These are phyloP conservation scores for Catenaria anguillulae DNA, from an alignment of 371 early-diverging fungal genomes.

Conservation along the genomic window DNA sequence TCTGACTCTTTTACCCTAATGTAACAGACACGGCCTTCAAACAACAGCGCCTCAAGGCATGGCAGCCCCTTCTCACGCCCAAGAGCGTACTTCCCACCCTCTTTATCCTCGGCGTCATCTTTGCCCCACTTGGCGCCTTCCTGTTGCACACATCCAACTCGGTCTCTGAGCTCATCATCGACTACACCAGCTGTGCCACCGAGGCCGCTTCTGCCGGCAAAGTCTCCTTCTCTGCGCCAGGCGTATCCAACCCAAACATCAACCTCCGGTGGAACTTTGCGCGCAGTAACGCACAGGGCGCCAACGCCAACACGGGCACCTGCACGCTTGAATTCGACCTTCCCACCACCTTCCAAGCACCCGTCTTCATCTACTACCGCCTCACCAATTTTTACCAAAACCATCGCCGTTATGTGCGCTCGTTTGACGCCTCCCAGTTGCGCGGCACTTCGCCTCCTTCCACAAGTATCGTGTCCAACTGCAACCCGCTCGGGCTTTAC, in stretches of 20 bases:
- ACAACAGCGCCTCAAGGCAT: slow-evolving; percentile 92
- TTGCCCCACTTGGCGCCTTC: slow-evolving; percentile 79
- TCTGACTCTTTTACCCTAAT: no score
- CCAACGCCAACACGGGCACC: background rate
- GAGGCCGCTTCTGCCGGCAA: slow-evolving; percentile 7
- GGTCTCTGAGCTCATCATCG: slow-evolving; percentile 62
- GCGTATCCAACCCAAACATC: slow-evolving; percentile 14
- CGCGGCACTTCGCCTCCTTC: slow-evolving; percentile 43
- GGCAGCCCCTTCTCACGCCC: slow-evolving; percentile 95
- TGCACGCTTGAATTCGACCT: slow-evolving; percentile 68
- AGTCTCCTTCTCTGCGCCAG: slow-evolving; percentile 2
- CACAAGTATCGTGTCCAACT: slow-evolving; percentile 18
- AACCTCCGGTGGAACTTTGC: slow-evolving; percentile 26
- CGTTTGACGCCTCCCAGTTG: slow-evolving; percentile 68
- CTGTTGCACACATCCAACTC: slow-evolving; percentile 40
- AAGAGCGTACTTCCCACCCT: slow-evolving; percentile 82
- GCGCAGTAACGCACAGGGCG: slow-evolving; percentile 7
- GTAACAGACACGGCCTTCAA: slow-evolving; percentile 78
- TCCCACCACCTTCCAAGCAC: slow-evolving; percentile 44
- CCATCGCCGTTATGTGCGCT: slow-evolving; percentile 68
- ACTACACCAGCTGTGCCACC: slow-evolving; percentile 71
- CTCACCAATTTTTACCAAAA: slow-evolving; percentile 97
- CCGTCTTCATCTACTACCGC: slow-evolving; percentile 85
- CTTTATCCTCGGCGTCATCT: slow-evolving; percentile 74
- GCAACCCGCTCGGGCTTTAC: slow-evolving; percentile 36